Evolutionary conservation across 441 rosid genomes (phyloP), one percentile per base, ranked within the genome.

Genomic region (Populus hybrid): DNA sequence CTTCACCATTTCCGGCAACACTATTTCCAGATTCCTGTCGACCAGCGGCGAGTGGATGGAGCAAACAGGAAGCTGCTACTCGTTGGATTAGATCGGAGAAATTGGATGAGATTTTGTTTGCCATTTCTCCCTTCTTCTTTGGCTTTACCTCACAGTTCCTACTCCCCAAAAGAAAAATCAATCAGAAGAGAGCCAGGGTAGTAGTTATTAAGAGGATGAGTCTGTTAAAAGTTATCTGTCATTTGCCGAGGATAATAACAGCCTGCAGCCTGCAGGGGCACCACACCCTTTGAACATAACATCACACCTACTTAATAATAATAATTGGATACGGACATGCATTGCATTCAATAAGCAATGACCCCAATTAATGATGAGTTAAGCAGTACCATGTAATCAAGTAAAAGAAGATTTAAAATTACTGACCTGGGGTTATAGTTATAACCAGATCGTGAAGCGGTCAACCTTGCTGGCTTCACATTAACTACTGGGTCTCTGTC

Each of bases 81-180:
- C 98, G 86, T 26, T 95, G 99, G 73, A 95, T 88, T 85, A 93
- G 92, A 90, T 93, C 93, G 72, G 99, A 89, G 84, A 95, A 91
- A 83, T 87, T 93, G 0, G 95, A 92, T 9, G 95, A 91, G n/a
- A 88, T 92, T 80, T 88, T 95, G 83, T 80, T 84, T 36, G 92
- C 80, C 98, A 90, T 93, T 79, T 85, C 91, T 72, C 86, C 84
- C 78, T 81, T 84, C 89, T 87, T 87, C 90, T 81, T 90, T 65
- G 69, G 77, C 78, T 85, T 87, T 24, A 85, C 77, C 38, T 75
- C 87, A 59, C 87, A 80, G 80, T 50, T 78, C 24, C 84, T 77
- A 65, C 59, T 32, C 40, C 32, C 63, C 16, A 21, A 46, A 8
- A 50, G 4, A 46, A 36, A 11, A 3, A 8, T 35, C 35, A 65